phyloP scores from a whole-genome alignment of 2,329 filamentous ascomycete genomes.

The Penicillium oxalicum region DNA sequence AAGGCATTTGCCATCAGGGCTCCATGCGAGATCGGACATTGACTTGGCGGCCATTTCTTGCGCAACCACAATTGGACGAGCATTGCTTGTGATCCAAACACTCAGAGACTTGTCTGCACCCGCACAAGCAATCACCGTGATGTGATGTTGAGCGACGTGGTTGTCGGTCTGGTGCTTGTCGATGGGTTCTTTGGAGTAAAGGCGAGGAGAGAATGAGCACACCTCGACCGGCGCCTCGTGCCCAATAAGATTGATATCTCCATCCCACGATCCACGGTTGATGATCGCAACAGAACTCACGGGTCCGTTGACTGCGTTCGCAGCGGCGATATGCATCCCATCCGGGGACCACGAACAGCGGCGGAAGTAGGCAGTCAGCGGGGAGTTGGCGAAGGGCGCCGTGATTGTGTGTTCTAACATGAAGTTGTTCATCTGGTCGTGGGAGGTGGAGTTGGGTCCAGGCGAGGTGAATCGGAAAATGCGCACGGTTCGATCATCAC shows the following conservation, averaged over 20 bases:
- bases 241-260: conserved; percentile 93
- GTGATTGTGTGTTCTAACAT: conserved; percentile 87
- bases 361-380: conserved; percentile 92
- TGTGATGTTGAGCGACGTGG: conserved; percentile 46
- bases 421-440: conserved; percentile 97
- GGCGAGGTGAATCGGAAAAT: conserved; percentile 93
- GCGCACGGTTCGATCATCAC: conserved; percentile 93
- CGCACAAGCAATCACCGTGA: conserved; percentile 93
- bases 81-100: conserved; percentile 96
- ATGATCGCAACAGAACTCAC: conserved; percentile 97
- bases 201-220: conserved; percentile 87
- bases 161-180: conserved; percentile 43
- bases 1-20: conserved; percentile 79
- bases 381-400: conserved; percentile 80
- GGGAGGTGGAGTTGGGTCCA: conserved; percentile 80
- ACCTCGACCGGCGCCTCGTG: conserved; percentile 97
- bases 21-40: conserved; percentile 91
- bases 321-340: conserved; percentile 91
- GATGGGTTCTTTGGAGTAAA: conserved; percentile 69
- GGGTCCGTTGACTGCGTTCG: conserved; percentile 94
- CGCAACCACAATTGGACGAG: conserved; percentile 80
- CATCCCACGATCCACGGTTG: conserved; percentile 85
- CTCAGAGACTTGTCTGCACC: conserved; percentile 95
- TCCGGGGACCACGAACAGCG: conserved; percentile 97
- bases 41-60: conserved; percentile 87